Evolutionary conservation across 2,329 filamentous ascomycete species (phyloP).

Genomic region (Hymenoscyphus infarciens): DNA sequence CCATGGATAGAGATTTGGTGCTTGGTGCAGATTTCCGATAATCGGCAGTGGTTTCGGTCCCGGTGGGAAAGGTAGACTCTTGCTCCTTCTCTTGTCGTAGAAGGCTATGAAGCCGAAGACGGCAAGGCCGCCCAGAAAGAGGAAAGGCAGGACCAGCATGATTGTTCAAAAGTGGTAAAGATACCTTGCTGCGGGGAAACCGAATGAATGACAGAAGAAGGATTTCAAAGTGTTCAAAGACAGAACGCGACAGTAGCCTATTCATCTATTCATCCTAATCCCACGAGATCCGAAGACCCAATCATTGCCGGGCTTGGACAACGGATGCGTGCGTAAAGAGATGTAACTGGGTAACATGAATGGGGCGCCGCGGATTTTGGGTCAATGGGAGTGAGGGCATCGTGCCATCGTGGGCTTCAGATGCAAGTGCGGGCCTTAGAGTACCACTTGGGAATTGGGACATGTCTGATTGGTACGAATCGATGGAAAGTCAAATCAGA

Average conservation of each 20-base stretch:
- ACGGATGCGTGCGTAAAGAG: not conserved
- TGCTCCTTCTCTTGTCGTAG: not conserved
- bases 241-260: not conserved
- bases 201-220: not conserved
- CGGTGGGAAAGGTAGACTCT: constrained; percentile 9
- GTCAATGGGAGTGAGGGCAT: not conserved
- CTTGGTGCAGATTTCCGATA: constrained; percentile 13
- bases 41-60: constrained; percentile 10
- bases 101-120: constrained; percentile 1
- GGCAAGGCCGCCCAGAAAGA: constrained; percentile 1
- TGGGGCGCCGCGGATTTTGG: not conserved
- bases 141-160: constrained; percentile 8
- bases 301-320: not conserved
- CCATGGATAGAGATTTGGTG: constrained; percentile 10
- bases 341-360: not conserved
- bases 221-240: not conserved
- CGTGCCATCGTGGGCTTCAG: not conserved
- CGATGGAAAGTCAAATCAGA: not conserved
- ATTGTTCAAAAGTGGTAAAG: not conserved
- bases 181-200: not conserved
- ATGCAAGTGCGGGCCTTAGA: not conserved
- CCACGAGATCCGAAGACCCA: not conserved
- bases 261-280: not conserved
- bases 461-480: not conserved
- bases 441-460: not conserved